Percentiles rank a stretch among this genome's conserved stretches.
These are phyloP conservation scores for Rhizopogon vinicolor DNA, from an alignment of 768 basidiomycete genomes.

Conservation along the genomic window DNA sequence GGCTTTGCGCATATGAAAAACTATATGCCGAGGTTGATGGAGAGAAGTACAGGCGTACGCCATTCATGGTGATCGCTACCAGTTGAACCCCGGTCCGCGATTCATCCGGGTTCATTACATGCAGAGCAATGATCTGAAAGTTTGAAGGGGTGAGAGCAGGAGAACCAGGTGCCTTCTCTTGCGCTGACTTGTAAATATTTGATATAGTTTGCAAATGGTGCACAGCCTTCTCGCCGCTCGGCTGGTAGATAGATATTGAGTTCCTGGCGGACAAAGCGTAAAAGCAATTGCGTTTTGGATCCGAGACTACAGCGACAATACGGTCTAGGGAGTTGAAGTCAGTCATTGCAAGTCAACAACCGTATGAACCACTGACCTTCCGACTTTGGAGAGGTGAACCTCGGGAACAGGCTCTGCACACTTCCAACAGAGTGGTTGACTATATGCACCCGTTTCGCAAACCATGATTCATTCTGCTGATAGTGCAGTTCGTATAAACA, in stretches of 20 bases:
- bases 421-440: constrained; percentile 84
- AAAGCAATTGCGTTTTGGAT: constrained; percentile 64
- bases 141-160: constrained; percentile 64
- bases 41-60: constrained; percentile 81
- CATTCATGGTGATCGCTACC: constrained; percentile 77
- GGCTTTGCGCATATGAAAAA: constrained; percentile 42
- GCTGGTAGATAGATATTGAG: constrained; percentile 62
- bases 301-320: constrained; percentile 62
- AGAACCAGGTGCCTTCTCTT: constrained; percentile 77
- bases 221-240: constrained; percentile 58
- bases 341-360: not conserved
- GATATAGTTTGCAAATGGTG: constrained; percentile 73
- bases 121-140: constrained; percentile 68
- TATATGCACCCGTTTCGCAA: constrained; percentile 79
- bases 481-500: constrained; percentile 91
- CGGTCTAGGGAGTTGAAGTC: constrained; percentile 47
- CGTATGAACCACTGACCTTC: constrained; percentile 50
- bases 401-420: constrained; percentile 74
- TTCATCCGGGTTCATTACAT: constrained; percentile 62
- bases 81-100: constrained; percentile 71
- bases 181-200: constrained; percentile 68
- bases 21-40: constrained; percentile 43
- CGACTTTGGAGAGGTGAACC: constrained; percentile 54
- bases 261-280: constrained; percentile 71
- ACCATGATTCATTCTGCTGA: constrained; percentile 88